These are phyloP conservation scores for Tetracentron sinense DNA, from an alignment of 164 flowering plant species.

Conservation along the genomic window DNA sequence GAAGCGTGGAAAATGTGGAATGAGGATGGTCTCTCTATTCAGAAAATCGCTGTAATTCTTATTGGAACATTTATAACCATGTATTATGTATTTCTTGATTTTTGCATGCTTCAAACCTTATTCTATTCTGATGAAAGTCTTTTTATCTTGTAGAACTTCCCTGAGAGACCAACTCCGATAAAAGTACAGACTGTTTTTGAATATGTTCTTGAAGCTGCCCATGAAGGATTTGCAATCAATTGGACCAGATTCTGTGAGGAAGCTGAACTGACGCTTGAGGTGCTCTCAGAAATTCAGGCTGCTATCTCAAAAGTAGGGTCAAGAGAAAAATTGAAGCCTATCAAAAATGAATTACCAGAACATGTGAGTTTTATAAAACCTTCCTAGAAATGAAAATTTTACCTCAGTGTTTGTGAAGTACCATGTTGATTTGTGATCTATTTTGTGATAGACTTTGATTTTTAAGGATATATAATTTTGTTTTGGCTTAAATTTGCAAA, in stretches of 20 bases:
- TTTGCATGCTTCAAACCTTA: neutral
- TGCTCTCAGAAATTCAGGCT: constrained; percentile 25
- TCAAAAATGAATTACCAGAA: constrained; percentile 56
- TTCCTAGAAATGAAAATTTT: too few species aligned
- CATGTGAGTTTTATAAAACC: constrained; percentile 38
- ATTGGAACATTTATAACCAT: neutral
- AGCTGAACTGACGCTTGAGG: constrained; percentile 33
- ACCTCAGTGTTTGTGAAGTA: too few species aligned
- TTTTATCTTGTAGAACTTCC: constrained; percentile 36
- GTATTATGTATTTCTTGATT: neutral
- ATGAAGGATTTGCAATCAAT: constrained; percentile 40
- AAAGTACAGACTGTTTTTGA: constrained; percentile 47
- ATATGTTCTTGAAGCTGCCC: constrained; percentile 54
- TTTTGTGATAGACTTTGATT: neutral
- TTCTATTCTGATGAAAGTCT: neutral
- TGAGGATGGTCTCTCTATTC: constrained; percentile 42
- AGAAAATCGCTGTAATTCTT: constrained; percentile 45
- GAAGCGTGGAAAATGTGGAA: constrained; percentile 70
- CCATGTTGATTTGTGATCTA: too few species aligned
- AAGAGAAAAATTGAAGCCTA: constrained; percentile 51
- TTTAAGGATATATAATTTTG: too few species aligned
- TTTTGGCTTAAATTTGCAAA: too few species aligned
- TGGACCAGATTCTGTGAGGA: constrained; percentile 51
- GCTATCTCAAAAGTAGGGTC: constrained; percentile 50
- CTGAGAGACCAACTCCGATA: constrained; percentile 56